Evolutionary conservation across 768 basidiomycete genomes (phyloP).

Genomic region (Nidula microcarpa): DNA sequence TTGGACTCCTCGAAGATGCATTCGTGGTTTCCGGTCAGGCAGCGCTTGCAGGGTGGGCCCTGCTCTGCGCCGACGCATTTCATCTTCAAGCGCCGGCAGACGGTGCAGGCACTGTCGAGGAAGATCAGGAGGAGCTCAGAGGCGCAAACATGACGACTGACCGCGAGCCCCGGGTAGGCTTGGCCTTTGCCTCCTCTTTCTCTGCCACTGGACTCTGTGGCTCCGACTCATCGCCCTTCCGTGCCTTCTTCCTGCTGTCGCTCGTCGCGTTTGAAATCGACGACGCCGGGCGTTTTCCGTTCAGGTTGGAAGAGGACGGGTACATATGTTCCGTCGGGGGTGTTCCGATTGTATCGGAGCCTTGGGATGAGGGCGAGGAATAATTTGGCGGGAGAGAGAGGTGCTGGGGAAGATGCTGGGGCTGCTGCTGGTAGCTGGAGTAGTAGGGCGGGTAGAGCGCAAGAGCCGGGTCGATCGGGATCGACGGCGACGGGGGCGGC

Average conservation of each 20-base stretch:
- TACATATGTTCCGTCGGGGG: constrained; percentile 65
- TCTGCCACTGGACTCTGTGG: constrained; percentile 50
- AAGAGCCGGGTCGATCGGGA: constrained; percentile 69
- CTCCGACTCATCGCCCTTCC: constrained; percentile 60
- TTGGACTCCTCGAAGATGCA: constrained; percentile 98
- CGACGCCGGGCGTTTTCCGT: constrained; percentile 67
- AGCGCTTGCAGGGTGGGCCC: constrained; percentile 90
- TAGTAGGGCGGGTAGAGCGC: constrained; percentile 69
- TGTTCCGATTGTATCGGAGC: constrained; percentile 72
- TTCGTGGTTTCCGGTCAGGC: constrained; percentile 73
- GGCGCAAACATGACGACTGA: constrained; percentile 24
- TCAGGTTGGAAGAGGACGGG: constrained; percentile 43
- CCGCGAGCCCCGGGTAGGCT: constrained; percentile 86
- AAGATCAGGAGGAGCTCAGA: constrained; percentile 2
- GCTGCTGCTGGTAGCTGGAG: constrained; percentile 47
- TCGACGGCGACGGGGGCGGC: constrained; percentile 55
- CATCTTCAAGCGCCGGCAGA: constrained; percentile 91
- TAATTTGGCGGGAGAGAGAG: constrained; percentile 55
- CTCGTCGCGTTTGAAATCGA: constrained; percentile 33
- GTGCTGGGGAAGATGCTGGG: constrained; percentile 50
- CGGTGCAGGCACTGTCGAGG: constrained; percentile 74
- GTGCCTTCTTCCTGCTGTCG: constrained; percentile 55
- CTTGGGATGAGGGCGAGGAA: constrained; percentile 79
- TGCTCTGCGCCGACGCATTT: constrained; percentile 90
- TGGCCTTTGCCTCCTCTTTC: constrained; percentile 70